Base-by-base conservation (phyloP, 2,329 filamentous ascomycete genomes). In the Stachybotrys chartarum region DNA sequence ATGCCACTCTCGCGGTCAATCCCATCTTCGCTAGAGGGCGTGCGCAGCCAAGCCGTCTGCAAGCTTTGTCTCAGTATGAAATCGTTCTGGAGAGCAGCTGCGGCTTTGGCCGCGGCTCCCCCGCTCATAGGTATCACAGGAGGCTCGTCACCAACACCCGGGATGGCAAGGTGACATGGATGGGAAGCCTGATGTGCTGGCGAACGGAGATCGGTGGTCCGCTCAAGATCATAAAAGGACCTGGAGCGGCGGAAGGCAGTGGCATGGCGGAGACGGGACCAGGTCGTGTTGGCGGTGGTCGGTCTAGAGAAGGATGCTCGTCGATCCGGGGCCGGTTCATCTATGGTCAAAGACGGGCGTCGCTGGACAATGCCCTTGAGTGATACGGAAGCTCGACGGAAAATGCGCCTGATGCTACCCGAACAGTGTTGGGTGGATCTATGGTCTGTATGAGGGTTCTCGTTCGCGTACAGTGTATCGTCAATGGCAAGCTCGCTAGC, bases 1-100 rank as follows among this genome's bases (percentile, higher is more conserved):
- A 87, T 85, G 18, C 83, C 83, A 61, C 84, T 86, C 69, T 87
- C 83, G 30, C 78, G 73, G 60, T 87, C 83, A 59, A 79, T 82
- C 51, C 70, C 72, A 17, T 79, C 78, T 3, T 82, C 78, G 35
- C 66, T 68, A 1, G 64, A 62, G 18, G 66, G 61, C 5, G 70
- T 67, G 8, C 73, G 66, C 7, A 81, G 64, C 69, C 77, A 75
- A 52, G 74, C 71, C 46, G 73, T 75, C 32, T 75, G 67, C 1
- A 70, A 55, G 6, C 70, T 51, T 68, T 72, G 58, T 47, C 69
- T 65, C 5, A 67, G 68, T 6, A 75, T 60, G 50, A 72, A 75
- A 53, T 83, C 79, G 60, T 84, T 83, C 61, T 85, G 81, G 55
- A 82, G 74, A 11, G 81, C 83, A 4, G 80, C 82, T 0, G 83